A percentile compares a stretch with the other conserved stretches of the same genome.
These are phyloP conservation scores for Microbotryum lychnidis-dioicae DNA, from an alignment of 1,284 basidiomycete species.

Conservation along the genomic window DNA sequence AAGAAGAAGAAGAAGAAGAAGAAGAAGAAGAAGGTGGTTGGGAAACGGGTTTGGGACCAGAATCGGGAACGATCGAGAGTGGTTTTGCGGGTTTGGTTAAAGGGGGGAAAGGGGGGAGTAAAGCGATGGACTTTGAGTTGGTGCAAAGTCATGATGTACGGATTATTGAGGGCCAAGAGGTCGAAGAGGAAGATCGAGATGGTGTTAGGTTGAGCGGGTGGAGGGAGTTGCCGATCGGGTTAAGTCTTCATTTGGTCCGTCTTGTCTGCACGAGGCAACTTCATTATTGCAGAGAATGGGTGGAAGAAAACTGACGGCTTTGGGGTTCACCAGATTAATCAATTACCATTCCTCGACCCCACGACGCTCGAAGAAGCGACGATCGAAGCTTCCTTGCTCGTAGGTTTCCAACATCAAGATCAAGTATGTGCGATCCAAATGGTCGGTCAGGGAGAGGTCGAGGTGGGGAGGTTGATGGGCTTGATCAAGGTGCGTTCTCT, in stretches of 20 bases:
- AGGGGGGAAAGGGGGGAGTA: constrained; percentile 26
- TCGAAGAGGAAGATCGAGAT: constrained; percentile 2
- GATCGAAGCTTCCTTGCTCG: constrained; percentile 11
- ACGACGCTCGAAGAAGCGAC: constrained; percentile 23
- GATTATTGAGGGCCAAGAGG: constrained; percentile 1
- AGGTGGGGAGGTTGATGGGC: constrained; percentile 10
- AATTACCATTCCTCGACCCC: constrained; percentile 25
- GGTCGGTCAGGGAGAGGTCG: constrained; percentile 29
- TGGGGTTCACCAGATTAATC: constrained; percentile 20
- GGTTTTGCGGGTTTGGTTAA: constrained; percentile 29
- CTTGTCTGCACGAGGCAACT: neutral
- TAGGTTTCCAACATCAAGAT: constrained; percentile 8
- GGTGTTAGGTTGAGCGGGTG: constrained; percentile 19
- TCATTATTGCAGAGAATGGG: neutral
- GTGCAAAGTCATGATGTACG: neutral
- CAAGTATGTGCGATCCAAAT: constrained; percentile 19
- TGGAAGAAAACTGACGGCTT: too few species aligned
- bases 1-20: neutral
- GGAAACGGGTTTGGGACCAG: neutral
- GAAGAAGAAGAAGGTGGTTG: neutral
- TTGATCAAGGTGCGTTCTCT: constrained; percentile 12
- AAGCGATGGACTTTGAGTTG: constrained; percentile 30
- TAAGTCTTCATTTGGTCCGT: constrained; percentile 25
- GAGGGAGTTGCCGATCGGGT: constrained; percentile 24
- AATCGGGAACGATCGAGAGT: constrained; percentile 5